Base-by-base conservation (phyloP, 257 asterid species). In the Nemophila menziesii region DNA sequence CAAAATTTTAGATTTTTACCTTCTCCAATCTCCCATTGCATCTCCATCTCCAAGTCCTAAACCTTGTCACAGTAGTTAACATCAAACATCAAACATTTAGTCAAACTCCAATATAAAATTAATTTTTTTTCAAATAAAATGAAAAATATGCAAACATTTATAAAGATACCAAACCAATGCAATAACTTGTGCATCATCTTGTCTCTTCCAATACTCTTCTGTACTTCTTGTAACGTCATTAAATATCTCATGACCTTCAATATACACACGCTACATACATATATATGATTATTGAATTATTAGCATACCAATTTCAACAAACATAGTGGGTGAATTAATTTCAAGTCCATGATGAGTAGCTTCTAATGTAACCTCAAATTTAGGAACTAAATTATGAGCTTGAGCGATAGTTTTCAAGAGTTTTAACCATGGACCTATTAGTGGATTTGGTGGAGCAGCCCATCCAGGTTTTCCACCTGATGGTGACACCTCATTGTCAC, bases 171-270 rank as follows among this genome's bases (percentile, higher is more conserved):
- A 49, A 55, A 65, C 72, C 48, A 57, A 61, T 40, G 67, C 69
- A 61, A 66, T 61, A 44, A 47, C 68, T 61, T 66, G 68, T 42
- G 73, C 73, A 43, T 65, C 68, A 47, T 66, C 68, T 50, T 66
- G 73, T 51, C 73, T 61, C 65, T 47, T 61, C 73, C 73, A 66
- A 17, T 61, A 66, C 47, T 66, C 73, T 42, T 56, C 73, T 38
- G 68, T 66, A 42, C 73, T 66, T 19, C 73, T 68, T 66, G n/a
- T n/a, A n/a, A n/a, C n/a, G n/a, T n/a, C n/a, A n/a, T n/a, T n/a
- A n/a, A n/a, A n/a, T n/a, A n/a, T n/a, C n/a, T n/a, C n/a, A n/a
- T n/a, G n/a, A 39, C 13, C 9, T 20, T 34, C n/a, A 39, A 22
- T 36, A 10, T 14, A 19, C 17, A 36, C 2, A 40, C 36, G 33